Conservation (phyloP, 2,329 filamentous ascomycete species). For the Paraconiothyrium brasiliense region DNA sequence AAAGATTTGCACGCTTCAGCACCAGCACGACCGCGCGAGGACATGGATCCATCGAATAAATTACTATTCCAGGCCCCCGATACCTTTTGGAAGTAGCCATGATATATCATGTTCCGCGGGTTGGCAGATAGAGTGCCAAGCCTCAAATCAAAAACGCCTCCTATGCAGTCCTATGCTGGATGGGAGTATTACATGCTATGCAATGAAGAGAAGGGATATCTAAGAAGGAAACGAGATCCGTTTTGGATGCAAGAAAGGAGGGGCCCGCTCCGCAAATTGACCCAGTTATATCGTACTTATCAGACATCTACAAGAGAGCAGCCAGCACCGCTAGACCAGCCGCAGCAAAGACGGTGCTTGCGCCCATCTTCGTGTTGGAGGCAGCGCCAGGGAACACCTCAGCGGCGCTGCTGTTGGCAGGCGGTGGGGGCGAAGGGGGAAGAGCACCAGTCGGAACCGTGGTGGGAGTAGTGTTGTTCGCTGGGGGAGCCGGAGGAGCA, state of each 20-base stretch:
- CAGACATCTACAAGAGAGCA: conserved; percentile 32
- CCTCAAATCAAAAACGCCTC: conserved; percentile 17
- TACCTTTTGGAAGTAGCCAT: background rate
- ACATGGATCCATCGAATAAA: background rate
- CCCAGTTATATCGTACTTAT: conserved; percentile 18
- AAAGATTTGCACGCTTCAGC: background rate
- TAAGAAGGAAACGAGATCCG: conserved; percentile 19
- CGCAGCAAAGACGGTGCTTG: conserved; percentile 31
- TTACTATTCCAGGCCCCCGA: conserved; percentile 7
- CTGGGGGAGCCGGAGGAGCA: conserved; percentile 16
- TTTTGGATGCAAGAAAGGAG: conserved; percentile 19
- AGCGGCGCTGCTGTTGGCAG: conserved; percentile 35
- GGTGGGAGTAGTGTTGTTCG: conserved; percentile 16
- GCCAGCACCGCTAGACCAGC: conserved; percentile 29
- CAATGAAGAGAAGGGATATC: conserved; percentile 23
- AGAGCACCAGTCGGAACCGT: conserved; percentile 7
- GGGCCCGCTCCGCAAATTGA: conserved; percentile 21
- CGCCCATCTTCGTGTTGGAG: conserved; percentile 25
- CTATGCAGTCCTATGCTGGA: conserved; percentile 19
- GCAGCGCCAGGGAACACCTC: conserved; percentile 38
- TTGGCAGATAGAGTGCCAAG: conserved; percentile 14
- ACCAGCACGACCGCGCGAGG: background rate
- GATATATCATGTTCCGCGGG: conserved; percentile 3
- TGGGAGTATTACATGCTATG: conserved; percentile 19
- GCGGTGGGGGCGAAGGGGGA: conserved; percentile 16